Evolutionary conservation across 1,284 basidiomycete species (phyloP).

Genomic region (Tilletia indica): DNA sequence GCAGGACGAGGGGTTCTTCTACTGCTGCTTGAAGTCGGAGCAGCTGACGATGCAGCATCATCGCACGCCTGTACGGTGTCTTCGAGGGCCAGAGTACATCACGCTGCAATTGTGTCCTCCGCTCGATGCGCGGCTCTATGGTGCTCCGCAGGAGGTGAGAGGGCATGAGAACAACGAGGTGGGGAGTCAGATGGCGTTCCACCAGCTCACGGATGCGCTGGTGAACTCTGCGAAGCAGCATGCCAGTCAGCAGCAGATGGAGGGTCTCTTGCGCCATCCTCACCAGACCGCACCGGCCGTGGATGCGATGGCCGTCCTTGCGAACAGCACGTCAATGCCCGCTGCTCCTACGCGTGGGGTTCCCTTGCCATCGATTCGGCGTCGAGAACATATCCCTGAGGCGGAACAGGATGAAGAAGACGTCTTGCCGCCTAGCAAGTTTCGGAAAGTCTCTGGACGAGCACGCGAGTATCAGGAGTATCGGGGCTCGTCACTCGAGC

Average conservation of each 20-base stretch:
- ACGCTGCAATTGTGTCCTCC: not conserved
- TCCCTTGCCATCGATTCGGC: not conserved
- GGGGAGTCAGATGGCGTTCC: not conserved
- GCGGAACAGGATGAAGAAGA: conserved; percentile 1
- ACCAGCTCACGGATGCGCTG: not conserved
- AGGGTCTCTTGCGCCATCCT: not conserved
- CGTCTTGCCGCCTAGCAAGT: not conserved
- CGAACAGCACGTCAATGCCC: not conserved
- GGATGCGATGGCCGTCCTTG: conserved; percentile 12
- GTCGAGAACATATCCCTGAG: not conserved
- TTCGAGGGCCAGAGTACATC: conserved; percentile 28
- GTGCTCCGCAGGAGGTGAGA: not conserved
- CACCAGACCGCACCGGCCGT: not conserved
- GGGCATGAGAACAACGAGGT: not conserved
- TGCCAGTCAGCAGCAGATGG: not conserved
- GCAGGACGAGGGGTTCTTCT: conserved; percentile 40
- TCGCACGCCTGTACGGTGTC: conserved; percentile 52
- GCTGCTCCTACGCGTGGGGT: not conserved
- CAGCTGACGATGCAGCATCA: conserved; percentile 47
- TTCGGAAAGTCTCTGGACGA: conserved; percentile 5
- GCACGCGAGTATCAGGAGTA: conserved; percentile 10
- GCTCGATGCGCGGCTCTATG: not conserved
- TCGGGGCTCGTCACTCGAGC: conserved; percentile 14
- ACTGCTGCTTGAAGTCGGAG: conserved; percentile 27
- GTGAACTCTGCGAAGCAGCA: conserved; percentile 8